phyloP scores from a whole-genome alignment of 805 yeast species.

The Scheffersomyces lignosus region DNA sequence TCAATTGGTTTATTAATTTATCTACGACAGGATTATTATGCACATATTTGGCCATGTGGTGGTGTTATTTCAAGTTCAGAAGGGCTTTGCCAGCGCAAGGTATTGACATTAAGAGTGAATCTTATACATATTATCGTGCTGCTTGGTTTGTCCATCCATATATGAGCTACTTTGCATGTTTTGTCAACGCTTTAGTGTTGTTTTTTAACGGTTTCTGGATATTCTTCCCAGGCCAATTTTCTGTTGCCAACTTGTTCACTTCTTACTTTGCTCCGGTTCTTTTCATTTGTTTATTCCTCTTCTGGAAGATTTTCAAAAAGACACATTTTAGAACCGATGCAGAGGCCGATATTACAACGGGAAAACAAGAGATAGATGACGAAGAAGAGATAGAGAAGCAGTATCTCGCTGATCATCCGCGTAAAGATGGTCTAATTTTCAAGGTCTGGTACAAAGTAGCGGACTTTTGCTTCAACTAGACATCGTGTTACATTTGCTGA shows the following conservation, averaged over 20 bases:
- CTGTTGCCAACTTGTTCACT: constrained; percentile 36
- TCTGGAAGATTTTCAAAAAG: constrained; percentile 54
- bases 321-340: constrained; percentile 45
- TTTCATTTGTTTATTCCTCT: constrained; percentile 48
- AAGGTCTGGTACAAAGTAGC: constrained; percentile 18
- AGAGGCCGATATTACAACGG: constrained; percentile 55
- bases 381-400: constrained; percentile 47
- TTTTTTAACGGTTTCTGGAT: constrained; percentile 44
- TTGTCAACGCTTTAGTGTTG: constrained; percentile 23
- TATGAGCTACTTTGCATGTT: constrained; percentile 44
- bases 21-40: constrained; percentile 68
- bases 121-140: constrained; percentile 37
- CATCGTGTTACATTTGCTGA: background rate
- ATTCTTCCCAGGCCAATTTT: constrained; percentile 36
- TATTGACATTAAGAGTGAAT: constrained; percentile 27
- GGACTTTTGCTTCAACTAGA: constrained; percentile 22
- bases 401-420: constrained; percentile 16
- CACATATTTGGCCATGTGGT: constrained; percentile 59
- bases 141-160: constrained; percentile 63
- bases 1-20: constrained; percentile 70
- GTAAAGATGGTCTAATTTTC: constrained; percentile 22
- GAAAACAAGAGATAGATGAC: constrained; percentile 56
- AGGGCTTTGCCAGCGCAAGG: constrained; percentile 34
- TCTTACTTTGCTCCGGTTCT: constrained; percentile 42
- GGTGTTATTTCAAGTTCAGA: constrained; percentile 48